Evolutionary conservation across 305 asterid species (phyloP).

Genomic region (Fraxinus greggii): DNA sequence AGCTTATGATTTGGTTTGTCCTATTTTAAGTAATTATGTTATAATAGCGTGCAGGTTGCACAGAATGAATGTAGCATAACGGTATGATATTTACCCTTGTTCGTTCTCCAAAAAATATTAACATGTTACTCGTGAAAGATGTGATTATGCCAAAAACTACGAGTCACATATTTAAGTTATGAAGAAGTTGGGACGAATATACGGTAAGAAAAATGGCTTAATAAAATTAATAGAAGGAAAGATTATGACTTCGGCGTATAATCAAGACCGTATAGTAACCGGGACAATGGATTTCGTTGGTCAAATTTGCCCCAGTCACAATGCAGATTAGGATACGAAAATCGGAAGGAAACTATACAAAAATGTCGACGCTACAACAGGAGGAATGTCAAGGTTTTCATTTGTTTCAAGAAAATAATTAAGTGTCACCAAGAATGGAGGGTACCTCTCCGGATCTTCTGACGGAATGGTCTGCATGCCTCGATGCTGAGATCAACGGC

Average conservation of each 20-base stretch:
- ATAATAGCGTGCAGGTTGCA: neutral
- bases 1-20: neutral
- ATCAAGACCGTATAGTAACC: neutral
- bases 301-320: neutral
- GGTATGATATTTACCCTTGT: neutral
- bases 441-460: constrained; percentile 55
- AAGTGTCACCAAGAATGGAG: constrained; percentile 62
- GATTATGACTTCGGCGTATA: neutral
- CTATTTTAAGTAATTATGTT: neutral
- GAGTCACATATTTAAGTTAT: neutral
- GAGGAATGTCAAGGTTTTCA: neutral
- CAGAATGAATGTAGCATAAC: neutral
- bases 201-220: neutral
- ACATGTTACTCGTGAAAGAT: neutral
- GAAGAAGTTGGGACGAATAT: neutral
- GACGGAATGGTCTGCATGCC: constrained; percentile 76
- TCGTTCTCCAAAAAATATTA: neutral
- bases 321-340: neutral
- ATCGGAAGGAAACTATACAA: neutral
- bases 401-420: neutral
- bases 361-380: neutral
- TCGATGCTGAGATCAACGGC: constrained; percentile 91
- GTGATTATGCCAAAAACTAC: neutral
- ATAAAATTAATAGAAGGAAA: neutral
- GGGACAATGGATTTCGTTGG: neutral